Base-by-base conservation (phyloP, 1,139 yeast species). In the Suhomyces taliae region DNA sequence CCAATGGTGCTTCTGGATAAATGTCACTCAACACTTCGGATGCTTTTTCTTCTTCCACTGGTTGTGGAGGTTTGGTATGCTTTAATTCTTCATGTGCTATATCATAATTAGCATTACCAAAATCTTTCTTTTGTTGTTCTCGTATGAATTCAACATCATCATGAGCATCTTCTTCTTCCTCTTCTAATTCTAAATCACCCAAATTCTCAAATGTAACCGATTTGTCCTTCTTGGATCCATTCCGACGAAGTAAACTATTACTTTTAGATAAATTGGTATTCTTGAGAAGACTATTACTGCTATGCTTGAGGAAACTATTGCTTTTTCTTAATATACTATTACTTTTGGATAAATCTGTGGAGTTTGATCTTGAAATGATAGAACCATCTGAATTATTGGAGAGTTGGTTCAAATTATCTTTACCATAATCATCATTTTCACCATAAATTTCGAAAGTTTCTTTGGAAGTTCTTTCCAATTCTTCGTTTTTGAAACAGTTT, bases 401-500 rank as follows among this genome's bases (percentile, higher is more conserved):
- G 37, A 44, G 41, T 19, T 54, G 54, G 9, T 57, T 53, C 1
- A 59, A 55, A 11, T 37, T 36, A 8, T 39, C 46, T 3, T 31
- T 14, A 9, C 15, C 9, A 14, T 39, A 39, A 10, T 8, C 12
- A 7, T 39, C 43, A 9, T 12, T 29, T 24, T 40, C 35, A 31
- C 39, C 26, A 34, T 34, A 46, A 8, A 38, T 40, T 27, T 44
- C 46, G 32, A 44, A 39, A 4, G 45, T 43, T 26, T 53, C 53
- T 50, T 65, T 49, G 46, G 67, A 32, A 9, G 61, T 60, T 52
- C 78, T 70, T 58, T 82, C 88, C 42, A 83, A 62, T 53, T 87
- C 90, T 65, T 90, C 96, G 67, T 93, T 93, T 55, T 90, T 86
- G 79, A 91, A 90, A 66, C 97, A 90, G 65, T 93, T 93, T 39